Evolutionary conservation across 1,284 basidiomycete species (phyloP).

Genomic region (Ustilago nuda): DNA sequence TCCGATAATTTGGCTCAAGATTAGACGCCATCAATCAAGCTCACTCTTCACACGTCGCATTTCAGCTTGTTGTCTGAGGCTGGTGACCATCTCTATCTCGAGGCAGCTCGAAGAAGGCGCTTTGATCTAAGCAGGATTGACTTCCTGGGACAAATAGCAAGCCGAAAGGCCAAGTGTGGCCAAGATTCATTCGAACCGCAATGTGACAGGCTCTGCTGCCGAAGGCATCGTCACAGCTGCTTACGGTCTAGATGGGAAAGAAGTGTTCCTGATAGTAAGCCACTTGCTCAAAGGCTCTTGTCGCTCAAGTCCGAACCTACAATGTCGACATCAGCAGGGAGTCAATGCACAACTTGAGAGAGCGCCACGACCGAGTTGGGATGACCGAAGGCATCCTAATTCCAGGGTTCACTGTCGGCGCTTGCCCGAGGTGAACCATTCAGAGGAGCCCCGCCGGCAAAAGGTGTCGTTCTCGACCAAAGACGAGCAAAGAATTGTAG

Average conservation of each 20-base stretch:
- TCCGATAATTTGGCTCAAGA: not conserved
- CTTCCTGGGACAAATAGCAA: not conserved
- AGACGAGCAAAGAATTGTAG: not conserved
- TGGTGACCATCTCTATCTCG: too few relatives aligned
- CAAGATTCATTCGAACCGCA: constrained; percentile 9
- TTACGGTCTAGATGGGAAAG: not conserved
- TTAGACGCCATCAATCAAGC: not conserved
- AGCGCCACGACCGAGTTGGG: too few relatives aligned
- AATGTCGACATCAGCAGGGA: too few relatives aligned
- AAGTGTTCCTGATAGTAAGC: not conserved
- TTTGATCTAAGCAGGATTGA: not conserved
- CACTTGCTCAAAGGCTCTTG: constrained; percentile 2
- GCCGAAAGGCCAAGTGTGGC: not conserved
- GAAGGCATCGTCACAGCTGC: not conserved
- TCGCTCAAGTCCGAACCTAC: not conserved
- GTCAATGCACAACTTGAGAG: too few relatives aligned
- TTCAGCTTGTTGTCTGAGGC: not conserved
- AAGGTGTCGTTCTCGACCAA: not conserved
- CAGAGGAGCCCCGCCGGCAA: constrained; percentile 7
- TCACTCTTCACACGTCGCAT: not conserved
- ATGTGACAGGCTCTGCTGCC: not conserved
- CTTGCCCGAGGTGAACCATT: not conserved
- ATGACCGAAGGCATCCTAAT: not conserved
- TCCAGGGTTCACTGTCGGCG: not conserved
- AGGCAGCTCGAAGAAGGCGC: too few relatives aligned